Base-by-base conservation (phyloP, 805 yeast genomes). In the Candida ponderosae region DNA sequence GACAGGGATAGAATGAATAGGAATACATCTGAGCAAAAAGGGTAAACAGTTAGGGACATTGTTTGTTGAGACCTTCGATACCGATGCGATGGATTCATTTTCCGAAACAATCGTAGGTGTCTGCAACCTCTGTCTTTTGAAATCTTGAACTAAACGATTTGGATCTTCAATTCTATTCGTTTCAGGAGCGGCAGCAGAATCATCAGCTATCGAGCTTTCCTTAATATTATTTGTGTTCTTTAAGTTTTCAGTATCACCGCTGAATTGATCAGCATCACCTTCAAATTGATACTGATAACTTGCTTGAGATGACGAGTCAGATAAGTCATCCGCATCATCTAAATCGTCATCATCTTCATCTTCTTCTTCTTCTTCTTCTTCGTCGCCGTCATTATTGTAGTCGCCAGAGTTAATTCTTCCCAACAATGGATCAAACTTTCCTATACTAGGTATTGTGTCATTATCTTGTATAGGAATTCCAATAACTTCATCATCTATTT, bases 21-120 rank as follows among this genome's bases (percentile, higher is more conserved):
- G 79, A 40, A 81, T 72, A 31, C 79, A 74, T 40, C 89, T 60
- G 20, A 83, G 56, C 10, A 83, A 64, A 56, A 83, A 75, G 2
- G 88, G 89, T 26, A 82, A 55, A 57, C 79, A 79, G 44, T 79
- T 81, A 6, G 84, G 70, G 4, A 56, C 45, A 33, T 53, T 55
- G 6, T 51, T 41, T 9, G 35, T 31, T 24, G 29, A 3, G 11
- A 21, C 11, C 11, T 21, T 21, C 11, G 4, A 21, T 21, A 21
- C 24, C 13, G 28, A 11, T 2, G 28, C 6, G 5, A n/a, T 8
- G 4, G 6, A 8, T 24, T 24, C n/a, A 9, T 13, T n/a, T 8
- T 24, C 28, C 14, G 28, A 24, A 24, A 6, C 14, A 13, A n/a
- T 11, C 6, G n/a, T 8, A 13, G 28, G 11, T 24, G 28, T 13